Percentiles rank a stretch among this genome's conserved stretches.
These are phyloP conservation scores for Hypocrella siamensis DNA, from an alignment of 2,329 filamentous ascomycete species.

Conservation along the genomic window DNA sequence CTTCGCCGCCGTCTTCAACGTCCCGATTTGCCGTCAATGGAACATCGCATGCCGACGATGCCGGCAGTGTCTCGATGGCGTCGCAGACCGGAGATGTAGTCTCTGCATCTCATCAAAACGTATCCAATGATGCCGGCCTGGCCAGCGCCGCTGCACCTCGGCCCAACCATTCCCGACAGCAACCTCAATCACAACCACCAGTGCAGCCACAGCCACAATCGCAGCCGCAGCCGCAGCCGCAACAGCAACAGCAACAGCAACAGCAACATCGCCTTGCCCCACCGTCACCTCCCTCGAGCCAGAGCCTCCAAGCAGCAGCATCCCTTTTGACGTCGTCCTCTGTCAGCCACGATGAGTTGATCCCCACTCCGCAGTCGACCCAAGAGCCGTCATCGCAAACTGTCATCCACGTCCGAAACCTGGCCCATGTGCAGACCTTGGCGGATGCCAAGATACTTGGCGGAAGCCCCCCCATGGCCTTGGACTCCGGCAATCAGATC, in stretches of 20 bases:
- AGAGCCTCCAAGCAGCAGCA: conserved; percentile 15
- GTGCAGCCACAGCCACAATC: no score
- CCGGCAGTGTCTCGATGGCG: conserved; percentile 31
- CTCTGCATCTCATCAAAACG: conserved; percentile 7
- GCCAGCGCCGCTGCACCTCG: conserved; percentile 7
- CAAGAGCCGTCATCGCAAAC: conserved; percentile 20
- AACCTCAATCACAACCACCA: no score
- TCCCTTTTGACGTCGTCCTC: conserved; percentile 1
- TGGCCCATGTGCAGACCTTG: conserved; percentile 82
- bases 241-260: background rate
- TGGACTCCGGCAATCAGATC: conserved; percentile 33
- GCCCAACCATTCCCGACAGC: no score
- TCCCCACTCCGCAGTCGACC: conserved; percentile 4
- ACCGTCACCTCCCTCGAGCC: conserved; percentile 21
- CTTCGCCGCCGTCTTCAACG: conserved; percentile 38
- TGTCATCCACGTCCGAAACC: conserved; percentile 67
- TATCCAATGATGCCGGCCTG: conserved; percentile 4
- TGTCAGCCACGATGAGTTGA: background rate
- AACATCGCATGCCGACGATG: conserved; percentile 23
- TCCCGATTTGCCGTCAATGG: conserved; percentile 22
- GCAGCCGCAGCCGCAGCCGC: no score
- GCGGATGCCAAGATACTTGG: conserved; percentile 61
- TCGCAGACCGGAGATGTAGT: conserved; percentile 17
- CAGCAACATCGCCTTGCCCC: conserved; percentile 14
- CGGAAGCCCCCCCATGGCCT: conserved; percentile 27